Evolutionary conservation across 1,139 yeast genomes (phyloP), one percentile per base, ranked within the genome.

Genomic region (Blastobotrys indianensis): DNA sequence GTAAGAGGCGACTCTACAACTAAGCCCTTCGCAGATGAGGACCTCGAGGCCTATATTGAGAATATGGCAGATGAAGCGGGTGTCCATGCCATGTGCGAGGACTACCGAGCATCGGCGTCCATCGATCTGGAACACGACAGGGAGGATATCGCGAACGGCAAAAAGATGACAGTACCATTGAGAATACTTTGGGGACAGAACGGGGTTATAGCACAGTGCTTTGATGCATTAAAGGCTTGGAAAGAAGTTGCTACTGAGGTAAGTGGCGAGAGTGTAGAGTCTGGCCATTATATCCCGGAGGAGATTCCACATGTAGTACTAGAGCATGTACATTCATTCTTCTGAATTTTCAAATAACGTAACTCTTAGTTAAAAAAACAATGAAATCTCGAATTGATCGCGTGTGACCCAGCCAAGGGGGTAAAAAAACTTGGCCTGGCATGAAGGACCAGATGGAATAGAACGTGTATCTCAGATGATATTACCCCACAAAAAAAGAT

Each of bases 241-340:
- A 30, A 37, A 20, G 40, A 44, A 1, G 50, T 45, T 7, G 49
- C 53, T 9, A 41, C 17, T 16, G 16, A 42, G n/a, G 52, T 49
- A 10, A 15, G 41, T 3, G 51, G 54, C 6, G 32, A 37, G 13
- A 36, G 41, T 2, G 41, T 52, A 2, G 38, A 40, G 11, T 42
- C 45, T 12, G 54, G 53, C 10, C 55, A 52, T 44, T 52, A 49
- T 37, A 48, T 52, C 12, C 55, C 54, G 1, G 55, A 52, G 12
- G 53, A 52, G 32, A 41, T 32, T 6, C 54, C 55, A 29, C 12
- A 32, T 9, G 36, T 31, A 4, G 25, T 20, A 4, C 25, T 20
- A 4, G 25, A 20, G 25, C 25, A 20, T 20, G 25, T 20, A 7
- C 25, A 20, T 20, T 20, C 25, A 4, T 20, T 20, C 25, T 20